Evolutionary conservation across 2,329 filamentous ascomycete genomes (phyloP).

Genomic region (Blastomyces parvus): DNA sequence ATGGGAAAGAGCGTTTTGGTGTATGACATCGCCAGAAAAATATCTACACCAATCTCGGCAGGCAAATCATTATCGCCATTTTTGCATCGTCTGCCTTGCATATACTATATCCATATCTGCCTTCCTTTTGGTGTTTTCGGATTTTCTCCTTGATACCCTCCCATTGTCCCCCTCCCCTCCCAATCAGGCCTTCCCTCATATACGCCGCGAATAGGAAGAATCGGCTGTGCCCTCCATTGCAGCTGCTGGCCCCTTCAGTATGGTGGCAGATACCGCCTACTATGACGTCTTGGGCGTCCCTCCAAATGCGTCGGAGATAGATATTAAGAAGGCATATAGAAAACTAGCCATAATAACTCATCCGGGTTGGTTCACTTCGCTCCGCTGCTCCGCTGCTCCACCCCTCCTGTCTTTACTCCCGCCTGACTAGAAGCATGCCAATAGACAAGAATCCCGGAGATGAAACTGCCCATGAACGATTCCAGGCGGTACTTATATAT

Average conservation of each 20-base stretch:
- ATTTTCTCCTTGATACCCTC: no score
- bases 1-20: no score
- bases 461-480: slow-evolving; percentile 84
- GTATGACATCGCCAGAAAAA: no score
- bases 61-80: no score
- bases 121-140: neutral
- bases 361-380: slow-evolving; percentile 49
- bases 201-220: neutral
- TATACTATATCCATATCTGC: neutral
- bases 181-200: no score
- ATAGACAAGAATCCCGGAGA: slow-evolving; percentile 96
- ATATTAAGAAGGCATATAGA: slow-evolving; percentile 95
- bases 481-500: slow-evolving; percentile 60
- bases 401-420: neutral
- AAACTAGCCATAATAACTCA: slow-evolving; percentile 92
- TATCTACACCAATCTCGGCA: no score
- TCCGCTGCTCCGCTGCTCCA: neutral
- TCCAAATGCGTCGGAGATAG: slow-evolving; percentile 75
- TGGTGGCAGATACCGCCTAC: slow-evolving; percentile 83
- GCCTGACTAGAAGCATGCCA: slow-evolving; percentile 8
- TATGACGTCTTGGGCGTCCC: slow-evolving; percentile 80
- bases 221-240: neutral
- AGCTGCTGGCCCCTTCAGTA: slow-evolving; percentile 29
- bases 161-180: neutral
- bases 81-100: no score